Evolutionary conservation across 176 grass and related monocot genomes (phyloP).

Genomic region (Neostapfia colusana): DNA sequence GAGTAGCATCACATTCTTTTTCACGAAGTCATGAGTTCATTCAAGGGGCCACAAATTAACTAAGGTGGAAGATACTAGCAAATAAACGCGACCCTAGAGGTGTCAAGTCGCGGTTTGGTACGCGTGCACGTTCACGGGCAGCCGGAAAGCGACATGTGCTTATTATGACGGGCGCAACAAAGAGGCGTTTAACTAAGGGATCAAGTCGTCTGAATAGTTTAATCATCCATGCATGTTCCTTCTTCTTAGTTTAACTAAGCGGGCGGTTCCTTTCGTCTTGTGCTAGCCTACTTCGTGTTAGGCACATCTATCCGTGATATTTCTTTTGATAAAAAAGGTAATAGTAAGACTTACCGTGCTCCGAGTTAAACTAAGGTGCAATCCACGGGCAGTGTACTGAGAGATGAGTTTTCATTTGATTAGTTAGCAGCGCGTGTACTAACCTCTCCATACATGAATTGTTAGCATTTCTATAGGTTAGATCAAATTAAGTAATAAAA

Average conservation of each 20-base stretch:
- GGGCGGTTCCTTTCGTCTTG: not conserved
- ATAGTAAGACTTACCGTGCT: not conserved
- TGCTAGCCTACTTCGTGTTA: not conserved
- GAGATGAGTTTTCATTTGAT: not conserved
- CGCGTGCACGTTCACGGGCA: constrained; percentile 16
- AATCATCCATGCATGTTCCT: not conserved
- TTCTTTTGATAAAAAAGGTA: not conserved
- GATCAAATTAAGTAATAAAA: too few relatives aligned
- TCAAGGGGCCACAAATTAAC: constrained; percentile 15
- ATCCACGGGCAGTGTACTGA: too few relatives aligned
- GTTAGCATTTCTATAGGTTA: too few relatives aligned
- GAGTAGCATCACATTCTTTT: not conserved
- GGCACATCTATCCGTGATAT: not conserved
- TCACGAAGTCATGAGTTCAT: not conserved
- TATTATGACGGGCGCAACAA: not conserved
- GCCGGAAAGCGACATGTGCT: not conserved
- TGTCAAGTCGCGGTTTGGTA: constrained; percentile 33
- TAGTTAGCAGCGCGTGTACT: not conserved
- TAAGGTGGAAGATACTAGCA: not conserved
- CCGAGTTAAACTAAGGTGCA: not conserved
- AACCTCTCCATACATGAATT: too few relatives aligned
- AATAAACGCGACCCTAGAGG: not conserved
- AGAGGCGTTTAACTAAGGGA: not conserved
- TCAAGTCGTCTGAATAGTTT: constrained; percentile 21
- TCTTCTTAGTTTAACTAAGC: not conserved